phyloP scores from a whole-genome alignment of 768 basidiomycete species.

The Leucosporidium scottii region DNA sequence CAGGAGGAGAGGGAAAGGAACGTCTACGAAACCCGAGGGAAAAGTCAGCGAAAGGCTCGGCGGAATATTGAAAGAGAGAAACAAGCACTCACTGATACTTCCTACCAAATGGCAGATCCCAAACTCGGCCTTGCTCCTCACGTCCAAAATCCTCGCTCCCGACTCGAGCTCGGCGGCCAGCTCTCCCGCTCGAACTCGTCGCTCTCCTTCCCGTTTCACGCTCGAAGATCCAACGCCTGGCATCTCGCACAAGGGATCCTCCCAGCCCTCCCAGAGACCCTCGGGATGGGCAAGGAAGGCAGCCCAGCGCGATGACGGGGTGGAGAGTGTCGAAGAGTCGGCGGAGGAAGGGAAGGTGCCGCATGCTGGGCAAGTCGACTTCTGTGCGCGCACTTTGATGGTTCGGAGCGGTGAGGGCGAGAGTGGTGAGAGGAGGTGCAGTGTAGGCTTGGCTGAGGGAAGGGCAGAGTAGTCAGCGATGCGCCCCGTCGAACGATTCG shows the following conservation, averaged over 20 bases:
- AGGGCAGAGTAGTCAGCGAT: not conserved
- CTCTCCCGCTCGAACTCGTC: not conserved
- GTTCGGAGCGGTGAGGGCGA: conserved; percentile 65
- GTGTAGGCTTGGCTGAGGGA: conserved; percentile 54
- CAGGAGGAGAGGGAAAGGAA: conserved; percentile 22
- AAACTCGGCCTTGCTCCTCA: conserved; percentile 26
- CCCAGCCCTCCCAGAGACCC: conserved; percentile 17
- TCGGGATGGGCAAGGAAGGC: conserved; percentile 6
- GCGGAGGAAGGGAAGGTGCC: conserved; percentile 41
- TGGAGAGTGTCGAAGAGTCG: not conserved
- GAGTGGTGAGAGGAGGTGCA: conserved; percentile 70
- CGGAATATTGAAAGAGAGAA: not conserved
- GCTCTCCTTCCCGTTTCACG: not conserved
- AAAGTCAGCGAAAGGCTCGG: not conserved
- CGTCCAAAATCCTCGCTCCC: conserved; percentile 14
- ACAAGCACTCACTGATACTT: conserved; percentile 17
- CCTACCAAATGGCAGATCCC: conserved; percentile 25
- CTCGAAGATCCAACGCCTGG: conserved; percentile 13
- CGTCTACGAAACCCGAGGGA: conserved; percentile 6
- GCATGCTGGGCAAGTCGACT: conserved; percentile 68
- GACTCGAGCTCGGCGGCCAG: not conserved
- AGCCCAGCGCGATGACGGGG: conserved; percentile 9
- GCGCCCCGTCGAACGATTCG: not conserved
- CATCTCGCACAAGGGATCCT: conserved; percentile 17
- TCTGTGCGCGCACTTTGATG: conserved; percentile 69